A percentile compares a stretch with the other conserved stretches of the same genome.
These are phyloP conservation scores for Angophora floribunda DNA, from an alignment of 345 rosid genomes.

Conservation along the genomic window DNA sequence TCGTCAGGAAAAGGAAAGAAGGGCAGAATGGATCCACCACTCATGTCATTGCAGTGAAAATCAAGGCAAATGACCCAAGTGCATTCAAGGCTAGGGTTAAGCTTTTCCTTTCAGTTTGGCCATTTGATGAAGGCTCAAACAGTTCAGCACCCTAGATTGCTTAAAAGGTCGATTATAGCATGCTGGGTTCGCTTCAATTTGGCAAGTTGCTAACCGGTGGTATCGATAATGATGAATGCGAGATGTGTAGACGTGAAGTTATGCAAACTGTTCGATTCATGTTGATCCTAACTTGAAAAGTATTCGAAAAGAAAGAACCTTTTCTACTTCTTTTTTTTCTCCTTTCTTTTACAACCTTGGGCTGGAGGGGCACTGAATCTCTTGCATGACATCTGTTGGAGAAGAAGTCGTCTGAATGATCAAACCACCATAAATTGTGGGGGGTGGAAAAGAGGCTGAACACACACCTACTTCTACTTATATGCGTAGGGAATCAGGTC, in stretches of 20 bases:
- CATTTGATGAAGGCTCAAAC: not conserved
- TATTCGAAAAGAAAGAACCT: not conserved
- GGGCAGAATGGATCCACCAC: not conserved
- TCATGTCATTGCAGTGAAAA: not conserved
- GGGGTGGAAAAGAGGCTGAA: constrained; percentile 7
- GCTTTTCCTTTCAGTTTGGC: not conserved
- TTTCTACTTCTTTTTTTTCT: not conserved
- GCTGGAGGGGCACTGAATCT: not conserved
- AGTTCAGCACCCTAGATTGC: not conserved
- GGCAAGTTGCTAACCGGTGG: not conserved
- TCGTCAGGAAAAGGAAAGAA: not conserved
- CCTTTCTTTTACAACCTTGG: not conserved
- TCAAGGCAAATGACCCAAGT: not conserved
- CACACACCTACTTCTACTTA: not conserved
- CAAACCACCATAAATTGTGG: constrained; percentile 14
- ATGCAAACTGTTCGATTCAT: not conserved
- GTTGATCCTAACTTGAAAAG: not conserved
- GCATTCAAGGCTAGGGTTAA: not conserved
- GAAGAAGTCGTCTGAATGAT: not conserved
- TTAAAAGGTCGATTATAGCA: not conserved
- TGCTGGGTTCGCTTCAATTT: not conserved
- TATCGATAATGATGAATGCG: not conserved
- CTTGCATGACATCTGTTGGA: not conserved
- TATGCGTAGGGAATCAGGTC: constrained; percentile 30
- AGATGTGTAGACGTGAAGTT: not conserved